Percentiles rank a stretch among this genome's conserved stretches.
These are phyloP conservation scores for Alternaria tenuissima DNA, from an alignment of 2,329 filamentous ascomycete species.

Conservation along the genomic window DNA sequence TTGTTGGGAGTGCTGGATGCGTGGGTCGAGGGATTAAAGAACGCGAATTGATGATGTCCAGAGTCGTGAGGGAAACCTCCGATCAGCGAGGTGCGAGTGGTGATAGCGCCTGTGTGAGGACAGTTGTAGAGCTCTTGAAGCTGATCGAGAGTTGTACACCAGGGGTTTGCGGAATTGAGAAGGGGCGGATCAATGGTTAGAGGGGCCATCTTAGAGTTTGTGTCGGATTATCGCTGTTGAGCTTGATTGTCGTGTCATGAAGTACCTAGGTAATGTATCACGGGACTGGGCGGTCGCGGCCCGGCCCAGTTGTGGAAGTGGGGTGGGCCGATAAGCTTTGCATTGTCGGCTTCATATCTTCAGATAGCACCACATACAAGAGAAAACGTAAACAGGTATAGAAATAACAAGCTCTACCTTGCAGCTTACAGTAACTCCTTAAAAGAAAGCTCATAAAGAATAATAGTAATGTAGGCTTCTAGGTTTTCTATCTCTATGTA, in stretches of 20 bases:
- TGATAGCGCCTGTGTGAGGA: slow-evolving; percentile 74
- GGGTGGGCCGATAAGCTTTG: too few relatives aligned
- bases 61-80: slow-evolving; percentile 70
- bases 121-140: slow-evolving; percentile 68
- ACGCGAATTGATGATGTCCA: slow-evolving; percentile 68
- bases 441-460: too few relatives aligned
- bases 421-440: too few relatives aligned
- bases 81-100: slow-evolving; percentile 74
- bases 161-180: slow-evolving; percentile 78
- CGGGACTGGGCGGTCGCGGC: background rate
- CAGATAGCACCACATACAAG: too few relatives aligned
- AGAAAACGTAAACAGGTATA: too few relatives aligned
- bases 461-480: too few relatives aligned
- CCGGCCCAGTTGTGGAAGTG: too few relatives aligned
- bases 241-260: background rate
- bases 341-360: too few relatives aligned
- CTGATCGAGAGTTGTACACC: slow-evolving; percentile 73
- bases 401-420: too few relatives aligned
- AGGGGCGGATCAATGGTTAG: slow-evolving; percentile 70
- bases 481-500: too few relatives aligned
- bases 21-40: slow-evolving; percentile 64
- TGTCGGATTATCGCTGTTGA: background rate
- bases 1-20: slow-evolving; percentile 28
- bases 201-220: slow-evolving; percentile 32
- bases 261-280: background rate